Percentiles rank a stretch among this genome's conserved stretches.
These are phyloP conservation scores for Eucalyptus erythrocorys DNA, from an alignment of 345 rosid genomes.

Conservation along the genomic window DNA sequence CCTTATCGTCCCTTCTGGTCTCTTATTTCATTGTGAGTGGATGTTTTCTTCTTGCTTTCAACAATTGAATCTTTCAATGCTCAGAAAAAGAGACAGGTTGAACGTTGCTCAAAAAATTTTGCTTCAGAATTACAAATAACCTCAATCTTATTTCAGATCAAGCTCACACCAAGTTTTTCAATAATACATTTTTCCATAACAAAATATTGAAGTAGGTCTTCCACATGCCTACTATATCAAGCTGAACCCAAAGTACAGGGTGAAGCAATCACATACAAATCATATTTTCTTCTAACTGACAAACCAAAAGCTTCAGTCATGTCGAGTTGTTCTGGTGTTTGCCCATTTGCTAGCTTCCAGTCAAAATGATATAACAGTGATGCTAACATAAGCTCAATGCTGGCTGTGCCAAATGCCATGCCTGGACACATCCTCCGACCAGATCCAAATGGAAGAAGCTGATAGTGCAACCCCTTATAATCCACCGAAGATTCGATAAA, in stretches of 20 bases:
- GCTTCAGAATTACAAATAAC: not conserved
- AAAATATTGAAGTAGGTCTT: not conserved
- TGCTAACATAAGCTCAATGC: not conserved
- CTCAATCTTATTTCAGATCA: not conserved
- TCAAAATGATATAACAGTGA: not conserved
- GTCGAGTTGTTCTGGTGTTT: not conserved
- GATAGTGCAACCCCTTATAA: not conserved
- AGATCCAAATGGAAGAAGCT: slow-evolving; percentile 1
- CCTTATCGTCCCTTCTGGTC: not conserved
- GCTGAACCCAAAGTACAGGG: not conserved
- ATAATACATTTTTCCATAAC: not conserved
- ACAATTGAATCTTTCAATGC: not conserved
- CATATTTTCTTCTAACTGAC: not conserved
- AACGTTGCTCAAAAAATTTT: not conserved
- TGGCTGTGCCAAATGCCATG: not conserved
- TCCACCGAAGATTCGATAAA: not conserved
- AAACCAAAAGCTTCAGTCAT: not conserved
- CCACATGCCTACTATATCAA: not conserved
- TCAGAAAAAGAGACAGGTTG: not conserved
- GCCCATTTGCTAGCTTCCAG: not conserved
- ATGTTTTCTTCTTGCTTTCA: not conserved
- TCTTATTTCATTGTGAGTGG: not conserved
- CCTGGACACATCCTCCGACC: slow-evolving; percentile 6
- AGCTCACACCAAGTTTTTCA: not conserved
- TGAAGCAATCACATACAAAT: not conserved